Conservation (phyloP, 225 moss, liverwort and hornwort species). For the Thuidium tamariscinum region DNA sequence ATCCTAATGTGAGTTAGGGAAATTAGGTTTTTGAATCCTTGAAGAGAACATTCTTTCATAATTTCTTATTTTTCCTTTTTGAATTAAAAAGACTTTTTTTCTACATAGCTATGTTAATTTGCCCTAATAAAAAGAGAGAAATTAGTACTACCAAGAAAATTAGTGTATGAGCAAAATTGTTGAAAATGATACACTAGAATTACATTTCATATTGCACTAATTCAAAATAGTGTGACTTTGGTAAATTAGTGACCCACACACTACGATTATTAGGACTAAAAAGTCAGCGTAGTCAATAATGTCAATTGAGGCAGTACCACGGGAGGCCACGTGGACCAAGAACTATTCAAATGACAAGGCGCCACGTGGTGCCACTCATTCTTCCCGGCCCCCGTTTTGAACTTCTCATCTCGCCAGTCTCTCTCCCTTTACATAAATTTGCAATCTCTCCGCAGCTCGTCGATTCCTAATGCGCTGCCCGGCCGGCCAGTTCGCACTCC, state of each 20-base stretch:
- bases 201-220: too few species aligned
- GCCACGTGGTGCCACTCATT: neutral
- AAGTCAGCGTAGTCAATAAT: neutral
- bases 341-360: neutral
- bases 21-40: neutral
- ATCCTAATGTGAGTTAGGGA: rapidly evolving
- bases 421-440: neutral
- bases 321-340: neutral
- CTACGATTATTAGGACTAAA: too few species aligned
- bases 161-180: neutral
- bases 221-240: neutral
- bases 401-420: neutral
- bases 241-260: neutral
- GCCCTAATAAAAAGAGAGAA: rapidly evolving
- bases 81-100: rapidly evolving
- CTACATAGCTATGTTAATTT: neutral
- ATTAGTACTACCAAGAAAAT: rapidly evolving
- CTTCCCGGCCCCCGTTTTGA: neutral
- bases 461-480: neutral
- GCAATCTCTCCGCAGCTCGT: neutral
- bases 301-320: neutral
- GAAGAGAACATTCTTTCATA: rapidly evolving
- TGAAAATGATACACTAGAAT: neutral
- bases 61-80: neutral
- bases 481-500: neutral